Conservation (phyloP, 305 asterid species). For the Fraxinus platypoda region DNA sequence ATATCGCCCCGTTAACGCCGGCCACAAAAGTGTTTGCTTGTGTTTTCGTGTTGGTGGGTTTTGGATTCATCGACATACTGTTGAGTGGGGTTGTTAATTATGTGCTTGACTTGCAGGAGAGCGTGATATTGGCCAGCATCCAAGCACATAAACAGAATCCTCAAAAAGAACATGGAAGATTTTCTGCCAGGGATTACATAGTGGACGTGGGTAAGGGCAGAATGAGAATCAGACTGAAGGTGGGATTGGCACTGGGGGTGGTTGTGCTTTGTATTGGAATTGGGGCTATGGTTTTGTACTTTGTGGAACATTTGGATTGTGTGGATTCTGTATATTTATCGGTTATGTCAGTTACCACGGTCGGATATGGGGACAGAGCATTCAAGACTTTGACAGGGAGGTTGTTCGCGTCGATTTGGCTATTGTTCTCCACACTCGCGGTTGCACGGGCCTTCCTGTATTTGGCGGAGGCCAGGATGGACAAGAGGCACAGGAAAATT, state of each 20-base stretch:
- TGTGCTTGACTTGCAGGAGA: slow-evolving; percentile 60
- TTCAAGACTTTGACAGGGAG: slow-evolving; percentile 48
- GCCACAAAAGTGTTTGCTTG: slow-evolving; percentile 48
- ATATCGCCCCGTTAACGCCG: slow-evolving; percentile 52
- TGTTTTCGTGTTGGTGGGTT: slow-evolving; percentile 51
- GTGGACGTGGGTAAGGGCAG: slow-evolving; percentile 57
- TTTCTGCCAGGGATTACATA: slow-evolving; percentile 36
- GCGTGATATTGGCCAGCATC: slow-evolving; percentile 31
- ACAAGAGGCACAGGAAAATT: slow-evolving; percentile 49
- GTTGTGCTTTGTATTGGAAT: slow-evolving; percentile 50
- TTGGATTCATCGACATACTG: slow-evolving; percentile 54
- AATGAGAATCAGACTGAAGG: slow-evolving; percentile 58
- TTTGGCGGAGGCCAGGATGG: slow-evolving; percentile 56
- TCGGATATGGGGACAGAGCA: slow-evolving; percentile 59
- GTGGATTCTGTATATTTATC: slow-evolving; percentile 49
- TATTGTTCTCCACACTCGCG: slow-evolving; percentile 49
- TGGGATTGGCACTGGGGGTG: slow-evolving; percentile 46
- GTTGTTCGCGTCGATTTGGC: slow-evolving; percentile 54
- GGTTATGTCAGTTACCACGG: slow-evolving; percentile 66
- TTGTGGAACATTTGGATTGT: slow-evolving; percentile 40
- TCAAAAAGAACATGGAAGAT: neutral
- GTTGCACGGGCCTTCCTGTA: slow-evolving; percentile 59
- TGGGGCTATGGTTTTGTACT: slow-evolving; percentile 36
- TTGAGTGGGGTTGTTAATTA: slow-evolving; percentile 50
- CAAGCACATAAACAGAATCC: neutral